Evolutionary conservation across 2,329 filamentous ascomycete genomes (phyloP), one percentile per base, ranked within the genome.

Genomic region (Rasamsonia emersonii): DNA sequence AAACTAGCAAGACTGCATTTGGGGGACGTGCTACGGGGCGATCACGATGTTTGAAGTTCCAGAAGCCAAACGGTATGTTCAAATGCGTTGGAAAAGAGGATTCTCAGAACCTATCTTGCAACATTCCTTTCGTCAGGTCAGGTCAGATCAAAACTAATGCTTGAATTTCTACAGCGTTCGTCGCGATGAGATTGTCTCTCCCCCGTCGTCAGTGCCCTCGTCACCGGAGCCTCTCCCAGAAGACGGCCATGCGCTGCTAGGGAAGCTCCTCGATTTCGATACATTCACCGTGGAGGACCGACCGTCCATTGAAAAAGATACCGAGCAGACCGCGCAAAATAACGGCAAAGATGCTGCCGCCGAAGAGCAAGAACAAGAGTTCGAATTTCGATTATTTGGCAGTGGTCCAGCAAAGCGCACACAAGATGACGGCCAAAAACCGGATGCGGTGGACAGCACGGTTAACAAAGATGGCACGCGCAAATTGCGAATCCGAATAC

Each of bases 311-410:
- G 18, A 16, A 30, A 9, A 25, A 15, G n/a, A 25, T 9, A 30
- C 18, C 25, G 13, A 15, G 4, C 18, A 24, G 9, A 28, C 9
- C 7, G 4, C 31, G 14, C 15, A 40, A 4, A 15, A 30, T 5
- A 34, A 21, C n/a, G 36, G 28, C 2, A 38, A 18, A 14, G 21
- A 21, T 5, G 24, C 9, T 18, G 28, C 25, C 5, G 35, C 45
- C 1, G 51, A 54, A 30, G 55, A 57, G 2, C 56, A 60, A 18
- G 60, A 64, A 33, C 55, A 61, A 34, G 60, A 62, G 38, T 64
- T 62, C 33, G 60, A 63, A 31, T 64, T 64, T 39, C 53, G 60
- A 5, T 39, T 64, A 9, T 64, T 64, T 45, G 58, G 50, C 25
- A 51, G 50, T 2, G 29, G 17, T 4, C 36, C 4, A 24, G 35